Base-by-base conservation (phyloP, 2,329 filamentous ascomycete genomes). In the Aulographum hederae region DNA sequence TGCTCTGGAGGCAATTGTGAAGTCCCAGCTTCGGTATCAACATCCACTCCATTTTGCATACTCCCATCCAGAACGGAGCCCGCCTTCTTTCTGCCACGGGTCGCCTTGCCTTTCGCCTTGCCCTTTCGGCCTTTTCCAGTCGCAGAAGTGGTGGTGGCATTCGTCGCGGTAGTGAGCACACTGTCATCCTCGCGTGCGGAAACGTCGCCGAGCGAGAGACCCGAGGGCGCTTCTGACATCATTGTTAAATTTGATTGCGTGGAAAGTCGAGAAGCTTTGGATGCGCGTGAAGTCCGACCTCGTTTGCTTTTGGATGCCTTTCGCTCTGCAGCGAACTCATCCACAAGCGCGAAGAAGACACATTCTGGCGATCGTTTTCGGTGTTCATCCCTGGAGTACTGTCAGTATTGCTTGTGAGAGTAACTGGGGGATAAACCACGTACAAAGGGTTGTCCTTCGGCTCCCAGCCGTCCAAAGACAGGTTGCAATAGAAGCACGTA, bases 381-480 rank as follows among this genome's bases (percentile, higher is more conserved):
- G 48, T 98, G 89, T 49, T 98, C 89, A 38, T 91, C 74, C n/a
- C n/a, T n/a, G n/a, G n/a, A n/a, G n/a, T n/a, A n/a, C n/a, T 47
- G 79, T 86, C 36, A 3, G 8, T 11, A 26, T 26, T 32, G 20
- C n/a, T n/a, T n/a, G n/a, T 25, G 23, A 31, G 32, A 8, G 10
- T 28, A n/a, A 6, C 10, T 15, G 11, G 5, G 23, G 32, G 6
- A 34, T 14, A 11, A 29, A 29, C 27, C 27, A 48, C 77, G 55
- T 52, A 84, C 73, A 78, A 69, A 38, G 89, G 89, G 48, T 92
- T 81, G 51, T 98, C 89, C 36, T 76, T 74, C 2, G 78, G 76
- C 48, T 95, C 89, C 89, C 91, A 98, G 5, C 84, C 84, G 51
- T 95, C 86, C 8, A 98, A 66, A 8, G 78, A 82, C 12, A 95